Base-by-base conservation (phyloP, 164 flowering plant genomes). In the Sedum album region DNA sequence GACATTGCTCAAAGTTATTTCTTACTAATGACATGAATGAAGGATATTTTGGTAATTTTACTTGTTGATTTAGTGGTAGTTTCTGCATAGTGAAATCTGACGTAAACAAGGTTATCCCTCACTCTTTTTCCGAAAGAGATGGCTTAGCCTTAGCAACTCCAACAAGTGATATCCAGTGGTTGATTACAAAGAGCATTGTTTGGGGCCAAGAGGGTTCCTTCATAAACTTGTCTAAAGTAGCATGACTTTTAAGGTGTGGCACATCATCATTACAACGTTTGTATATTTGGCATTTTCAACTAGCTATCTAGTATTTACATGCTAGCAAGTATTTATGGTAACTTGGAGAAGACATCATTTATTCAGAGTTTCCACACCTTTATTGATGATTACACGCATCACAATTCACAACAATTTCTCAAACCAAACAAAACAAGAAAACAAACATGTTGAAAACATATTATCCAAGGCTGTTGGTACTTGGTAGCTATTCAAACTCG, bases 311-410 rank as follows among this genome's bases (percentile, higher is more conserved):
- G 15, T 25, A 55, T 11, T 31, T 26, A 55, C 31, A 26, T 15
- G 61, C 61, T 55, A 55, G 31, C 31, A 55, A 69, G 51, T 21
- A 68, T 72, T 79, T 79, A 74, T 73, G 68, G 57, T 77, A 79
- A 69, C 68, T 66, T 66, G 31, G 51, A 46, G 57, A 38, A 38
- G 41, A 38, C 41, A n/a, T n/a, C n/a, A n/a, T n/a, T n/a, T n/a
- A n/a, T n/a, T n/a, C n/a, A n/a, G n/a, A n/a, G n/a, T n/a, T n/a
- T n/a, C n/a, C n/a, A n/a, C n/a, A n/a, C n/a, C n/a, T n/a, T n/a
- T n/a, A n/a, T n/a, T n/a, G n/a, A n/a, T n/a, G n/a, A n/a, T n/a
- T n/a, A n/a, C n/a, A n/a, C n/a, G n/a, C n/a, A n/a, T n/a, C n/a
- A n/a, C n/a, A n/a, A n/a, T n/a, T n/a, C n/a, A n/a, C n/a, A n/a